These are phyloP conservation scores for Madurella mycetomatis DNA, from an alignment of 2,329 filamentous ascomycete species.

Conservation along the genomic window DNA sequence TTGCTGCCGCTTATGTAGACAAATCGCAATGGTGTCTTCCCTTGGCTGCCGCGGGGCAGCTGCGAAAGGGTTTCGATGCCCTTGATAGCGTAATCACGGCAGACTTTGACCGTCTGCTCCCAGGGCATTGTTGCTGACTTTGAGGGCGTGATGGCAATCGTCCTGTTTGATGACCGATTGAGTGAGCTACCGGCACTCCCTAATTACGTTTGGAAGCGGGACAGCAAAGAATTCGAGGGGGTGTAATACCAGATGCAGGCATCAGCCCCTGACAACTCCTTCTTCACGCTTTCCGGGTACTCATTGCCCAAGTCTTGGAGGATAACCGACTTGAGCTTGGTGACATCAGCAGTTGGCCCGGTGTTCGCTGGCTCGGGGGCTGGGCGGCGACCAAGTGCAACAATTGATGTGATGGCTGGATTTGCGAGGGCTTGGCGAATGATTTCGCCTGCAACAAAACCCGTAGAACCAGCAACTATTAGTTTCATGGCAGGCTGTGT, in stretches of 20 bases:
- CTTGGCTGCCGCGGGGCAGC: neutral
- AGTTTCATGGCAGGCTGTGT: conserved; percentile 36
- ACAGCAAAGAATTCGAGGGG: neutral
- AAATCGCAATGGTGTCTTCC: conserved; percentile 38
- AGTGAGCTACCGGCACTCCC: too few species aligned
- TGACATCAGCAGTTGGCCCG: conserved; percentile 24
- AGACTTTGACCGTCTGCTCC: conserved; percentile 38
- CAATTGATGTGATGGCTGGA: conserved; percentile 36
- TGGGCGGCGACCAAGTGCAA: conserved; percentile 39
- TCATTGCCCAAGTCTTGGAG: conserved; percentile 36
- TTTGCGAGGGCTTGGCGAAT: conserved; percentile 39
- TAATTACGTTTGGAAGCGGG: too few species aligned
- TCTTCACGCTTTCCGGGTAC: conserved; percentile 38
- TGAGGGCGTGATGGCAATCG: conserved; percentile 40
- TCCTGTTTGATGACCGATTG: conserved; percentile 24
- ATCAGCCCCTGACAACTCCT: conserved; percentile 37
- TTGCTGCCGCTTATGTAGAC: conserved; percentile 46
- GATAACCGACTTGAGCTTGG: conserved; percentile 39
- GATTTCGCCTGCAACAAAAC: conserved; percentile 40
- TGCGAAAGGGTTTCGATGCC: conserved; percentile 22
- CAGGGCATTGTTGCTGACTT: conserved; percentile 30
- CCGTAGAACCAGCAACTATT: conserved; percentile 40
- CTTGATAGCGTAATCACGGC: conserved; percentile 34
- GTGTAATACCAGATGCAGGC: conserved; percentile 40
- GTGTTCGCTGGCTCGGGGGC: conserved; percentile 26